These are phyloP conservation scores for Coniferiporia weirii DNA, from an alignment of 1,284 basidiomycete species.

Conservation along the genomic window DNA sequence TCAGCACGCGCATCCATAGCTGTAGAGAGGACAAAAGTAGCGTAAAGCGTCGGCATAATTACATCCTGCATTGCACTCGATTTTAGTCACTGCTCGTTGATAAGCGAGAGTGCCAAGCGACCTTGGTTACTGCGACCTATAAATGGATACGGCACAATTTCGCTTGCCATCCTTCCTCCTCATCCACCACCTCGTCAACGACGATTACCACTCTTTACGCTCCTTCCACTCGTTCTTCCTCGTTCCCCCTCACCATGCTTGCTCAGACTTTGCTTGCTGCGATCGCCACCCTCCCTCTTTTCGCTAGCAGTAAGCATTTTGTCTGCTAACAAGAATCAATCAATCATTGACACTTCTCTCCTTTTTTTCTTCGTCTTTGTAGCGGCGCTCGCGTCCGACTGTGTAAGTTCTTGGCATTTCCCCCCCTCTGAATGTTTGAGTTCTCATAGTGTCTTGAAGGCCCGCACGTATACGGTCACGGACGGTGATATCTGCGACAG, in stretches of 20 bases:
- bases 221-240: slow-evolving; percentile 7
- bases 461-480: slow-evolving; percentile 54
- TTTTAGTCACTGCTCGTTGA: background rate
- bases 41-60: no score
- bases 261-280: slow-evolving; percentile 11
- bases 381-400: slow-evolving; percentile 14
- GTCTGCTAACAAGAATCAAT: slow-evolving; percentile 20
- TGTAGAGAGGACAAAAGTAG: background rate
- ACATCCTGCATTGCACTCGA: background rate
- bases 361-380: background rate
- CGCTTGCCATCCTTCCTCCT: background rate
- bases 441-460: slow-evolving; percentile 35
- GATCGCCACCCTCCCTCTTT: slow-evolving; percentile 10
- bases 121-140: background rate
- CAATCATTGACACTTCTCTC: background rate
- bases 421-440: slow-evolving; percentile 33
- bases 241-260: slow-evolving; percentile 14
- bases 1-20: slow-evolving; percentile 19
- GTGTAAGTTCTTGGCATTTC: slow-evolving; percentile 26
- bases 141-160: background rate
- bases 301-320: slow-evolving; percentile 10
- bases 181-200: slow-evolving; percentile 5
- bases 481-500: slow-evolving; percentile 60
- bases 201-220: slow-evolving; percentile 3
- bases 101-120: background rate